Percentiles rank a stretch among this genome's conserved stretches.
phyloP scores from a whole-genome alignment of 192 early-diverging fungal species.

The Backusella mclennaniae region DNA sequence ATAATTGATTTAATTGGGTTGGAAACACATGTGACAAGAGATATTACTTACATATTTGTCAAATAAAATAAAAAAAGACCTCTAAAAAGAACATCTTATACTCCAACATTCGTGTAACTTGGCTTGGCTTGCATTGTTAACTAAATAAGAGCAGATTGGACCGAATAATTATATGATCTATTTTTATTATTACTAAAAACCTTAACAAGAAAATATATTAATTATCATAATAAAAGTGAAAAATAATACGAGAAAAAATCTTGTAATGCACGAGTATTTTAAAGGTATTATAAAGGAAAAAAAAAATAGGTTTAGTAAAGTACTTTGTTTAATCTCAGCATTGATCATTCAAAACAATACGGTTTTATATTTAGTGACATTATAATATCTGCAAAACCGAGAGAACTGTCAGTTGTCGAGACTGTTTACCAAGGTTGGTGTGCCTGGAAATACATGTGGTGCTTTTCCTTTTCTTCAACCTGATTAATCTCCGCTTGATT shows the following conservation, averaged over 20 bases:
- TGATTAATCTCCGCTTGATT: not conserved
- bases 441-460: slow-evolving; percentile 17
- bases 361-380: not conserved
- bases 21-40: not conserved
- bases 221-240: not conserved
- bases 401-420: slow-evolving; percentile 3
- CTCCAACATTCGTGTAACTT: not conserved
- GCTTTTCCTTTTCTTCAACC: slow-evolving; percentile 4
- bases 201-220: not conserved
- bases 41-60: not conserved
- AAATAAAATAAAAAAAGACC: not conserved
- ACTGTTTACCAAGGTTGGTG: not conserved
- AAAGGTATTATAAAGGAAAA: not conserved
- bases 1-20: not conserved
- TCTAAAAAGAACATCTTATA: not conserved
- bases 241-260: not conserved
- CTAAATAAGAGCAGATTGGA: not conserved
- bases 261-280: not conserved
- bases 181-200: not conserved
- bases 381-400: not conserved
- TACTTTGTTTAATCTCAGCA: not conserved
- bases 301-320: not conserved
- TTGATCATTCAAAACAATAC: not conserved
- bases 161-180: not conserved
- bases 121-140: not conserved